Evolutionary conservation across 805 yeast species (phyloP), one percentile per base, ranked within the genome.

Genomic region (Lachancea meyersii): DNA sequence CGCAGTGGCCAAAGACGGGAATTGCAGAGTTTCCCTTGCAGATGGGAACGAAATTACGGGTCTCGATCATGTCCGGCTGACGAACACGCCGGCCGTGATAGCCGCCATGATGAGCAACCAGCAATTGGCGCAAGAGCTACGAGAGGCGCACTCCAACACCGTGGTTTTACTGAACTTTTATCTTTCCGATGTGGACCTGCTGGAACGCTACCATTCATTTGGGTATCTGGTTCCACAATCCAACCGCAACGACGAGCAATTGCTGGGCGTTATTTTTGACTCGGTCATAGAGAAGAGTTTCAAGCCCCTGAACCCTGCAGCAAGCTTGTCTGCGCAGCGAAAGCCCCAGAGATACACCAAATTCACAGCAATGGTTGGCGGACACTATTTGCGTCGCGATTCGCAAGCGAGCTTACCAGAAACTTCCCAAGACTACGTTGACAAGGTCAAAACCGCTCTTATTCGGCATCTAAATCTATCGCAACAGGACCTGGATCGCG

Each of bases 291-390:
- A 85, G 54, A 73, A 75, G 50, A 74, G 78, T 39, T 63, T 75
- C 31, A 51, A 54, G 16, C 64, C 65, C 1, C 46, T 71, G 11
- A 50, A 52, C 20, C 20, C 26, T 21, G 30, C 24, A 2, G 34
- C 41, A 16, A 20, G 39, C 19, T 27, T 6, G 6, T 7, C 18
- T 4, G 28, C 10, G 4, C 28, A 26, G 19, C 18, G 13, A 16
- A 8, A 32, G n/a, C 31, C 26, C 5, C 19, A 60, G 18, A 64
- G 67, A 0, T 81, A 79, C 50, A 77, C 87, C 4, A 86, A 84
- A 52, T 57, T 89, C 43, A 93, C 98, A 0, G 73, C 86, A 20
- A 91, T 91, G 97, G 65, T 88, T 52, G 97, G 97, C 4, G 97
- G 97, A 1, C 86, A 83, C 54, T 71, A 64, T 43, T 71, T 77